A percentile compares a stretch with the other conserved stretches of the same genome.
These are phyloP conservation scores for Microcera coccophila DNA, from an alignment of 2,329 filamentous ascomycete species.

Conservation along the genomic window DNA sequence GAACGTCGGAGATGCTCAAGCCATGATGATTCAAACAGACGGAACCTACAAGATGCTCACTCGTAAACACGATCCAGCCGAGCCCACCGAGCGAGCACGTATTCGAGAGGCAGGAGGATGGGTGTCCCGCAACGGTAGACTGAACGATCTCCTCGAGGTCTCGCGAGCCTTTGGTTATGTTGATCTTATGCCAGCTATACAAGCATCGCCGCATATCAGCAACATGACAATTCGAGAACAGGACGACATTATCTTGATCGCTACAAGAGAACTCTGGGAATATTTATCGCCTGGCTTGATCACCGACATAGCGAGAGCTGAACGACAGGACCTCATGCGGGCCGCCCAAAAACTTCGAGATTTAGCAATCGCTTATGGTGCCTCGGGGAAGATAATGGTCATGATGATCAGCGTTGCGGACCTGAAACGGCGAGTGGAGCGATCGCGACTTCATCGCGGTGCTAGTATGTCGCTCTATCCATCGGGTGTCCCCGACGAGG, in stretches of 20 bases:
- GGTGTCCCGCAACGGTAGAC: constrained; percentile 87
- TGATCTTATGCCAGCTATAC: constrained; percentile 85
- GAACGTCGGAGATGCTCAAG: constrained; percentile 93
- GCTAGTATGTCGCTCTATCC: constrained; percentile 84
- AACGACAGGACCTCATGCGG: constrained; percentile 86
- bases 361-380: constrained; percentile 91
- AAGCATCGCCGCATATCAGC: constrained; percentile 81
- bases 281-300: constrained; percentile 86
- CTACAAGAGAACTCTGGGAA: constrained; percentile 92
- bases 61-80: constrained; percentile 87
- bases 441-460: constrained; percentile 67
- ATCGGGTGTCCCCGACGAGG: constrained; percentile 67
- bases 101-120: constrained; percentile 94
- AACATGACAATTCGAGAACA: constrained; percentile 77
- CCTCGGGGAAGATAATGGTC: constrained; percentile 94
- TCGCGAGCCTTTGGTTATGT: constrained; percentile 95
- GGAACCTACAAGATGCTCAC: constrained; percentile 81
- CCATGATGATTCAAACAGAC: constrained; percentile 89
- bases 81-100: constrained; percentile 75
- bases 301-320: constrained; percentile 83
- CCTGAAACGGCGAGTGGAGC: constrained; percentile 75
- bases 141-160: constrained; percentile 88
- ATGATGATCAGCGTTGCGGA: constrained; percentile 96
- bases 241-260: constrained; percentile 90
- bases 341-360: constrained; percentile 93